These are phyloP conservation scores for Suhomyces prunicola DNA, from an alignment of 805 yeast species.

Conservation along the genomic window DNA sequence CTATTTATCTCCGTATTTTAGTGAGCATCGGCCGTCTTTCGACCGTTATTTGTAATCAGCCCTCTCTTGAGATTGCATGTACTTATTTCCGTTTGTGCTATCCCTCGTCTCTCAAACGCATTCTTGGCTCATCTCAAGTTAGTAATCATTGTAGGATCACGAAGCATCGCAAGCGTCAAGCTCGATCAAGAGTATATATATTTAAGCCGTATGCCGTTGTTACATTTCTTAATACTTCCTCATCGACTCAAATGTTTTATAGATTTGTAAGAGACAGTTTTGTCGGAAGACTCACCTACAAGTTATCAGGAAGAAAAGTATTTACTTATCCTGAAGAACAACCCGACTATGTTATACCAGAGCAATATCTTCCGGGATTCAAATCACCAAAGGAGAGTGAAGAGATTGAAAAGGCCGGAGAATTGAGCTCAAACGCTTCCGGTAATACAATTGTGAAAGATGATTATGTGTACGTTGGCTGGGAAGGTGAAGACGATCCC, in stretches of 20 bases:
- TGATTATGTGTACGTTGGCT: constrained; percentile 17
- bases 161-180: not conserved
- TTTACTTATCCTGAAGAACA: constrained; percentile 17
- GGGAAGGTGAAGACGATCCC: constrained; percentile 49
- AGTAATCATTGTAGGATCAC: not conserved
- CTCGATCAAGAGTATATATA: not conserved
- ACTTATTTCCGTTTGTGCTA: not conserved
- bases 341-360: constrained; percentile 16
- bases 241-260: not conserved
- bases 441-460: not conserved
- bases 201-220: not conserved
- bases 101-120: not conserved
- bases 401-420: not conserved
- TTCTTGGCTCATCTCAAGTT: not conserved
- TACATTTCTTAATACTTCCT: not conserved
- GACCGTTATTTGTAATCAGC: not conserved
- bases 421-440: not conserved
- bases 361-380: constrained; percentile 9
- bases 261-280: constrained; percentile 30
- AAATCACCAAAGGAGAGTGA: not conserved
- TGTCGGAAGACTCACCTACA: constrained; percentile 27
- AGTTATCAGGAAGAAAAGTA: constrained; percentile 23
- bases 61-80: not conserved
- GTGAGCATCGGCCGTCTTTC: not conserved
- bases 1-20: not conserved